phyloP scores from a whole-genome alignment of 345 rosid genomes.

The Mangifera indica region DNA sequence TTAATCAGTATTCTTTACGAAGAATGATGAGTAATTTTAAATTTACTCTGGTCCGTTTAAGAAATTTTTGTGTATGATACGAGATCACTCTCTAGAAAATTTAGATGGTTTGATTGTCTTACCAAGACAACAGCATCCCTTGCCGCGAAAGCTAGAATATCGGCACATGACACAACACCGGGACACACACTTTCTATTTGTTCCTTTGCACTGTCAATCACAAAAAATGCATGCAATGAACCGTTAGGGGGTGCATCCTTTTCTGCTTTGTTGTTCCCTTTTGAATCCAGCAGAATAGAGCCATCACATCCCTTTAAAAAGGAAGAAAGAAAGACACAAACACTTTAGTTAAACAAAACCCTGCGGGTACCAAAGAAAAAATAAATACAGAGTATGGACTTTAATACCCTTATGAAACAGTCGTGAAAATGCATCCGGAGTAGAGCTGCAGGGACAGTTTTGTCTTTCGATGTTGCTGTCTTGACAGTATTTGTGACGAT shows the following conservation, averaged over 20 bases:
- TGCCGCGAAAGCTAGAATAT: slow-evolving; percentile 49
- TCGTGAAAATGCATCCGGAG: slow-evolving; percentile 58
- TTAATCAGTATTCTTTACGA: too few relatives aligned
- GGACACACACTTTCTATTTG: slow-evolving; percentile 42
- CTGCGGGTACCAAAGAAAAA: neutral
- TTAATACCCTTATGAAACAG: slow-evolving; percentile 43
- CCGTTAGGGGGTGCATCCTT: slow-evolving; percentile 46
- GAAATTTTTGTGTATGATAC: too few relatives aligned
- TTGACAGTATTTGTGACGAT: slow-evolving; percentile 32
- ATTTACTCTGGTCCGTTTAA: too few relatives aligned
- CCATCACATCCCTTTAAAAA: slow-evolving; percentile 45
- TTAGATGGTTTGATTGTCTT: slow-evolving; percentile 18
- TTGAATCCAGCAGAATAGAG: slow-evolving; percentile 38
- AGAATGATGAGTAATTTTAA: too few relatives aligned
- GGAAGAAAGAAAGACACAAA: neutral
- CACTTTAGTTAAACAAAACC: neutral
- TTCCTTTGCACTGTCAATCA: slow-evolving; percentile 47
- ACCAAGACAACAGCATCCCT: slow-evolving; percentile 46
- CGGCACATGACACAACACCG: slow-evolving; percentile 49
- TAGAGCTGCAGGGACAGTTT: slow-evolving; percentile 42
- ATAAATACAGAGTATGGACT: neutral
- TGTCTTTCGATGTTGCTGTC: slow-evolving; percentile 34
- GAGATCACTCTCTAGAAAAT: neutral
- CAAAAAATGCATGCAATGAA: slow-evolving; percentile 45
- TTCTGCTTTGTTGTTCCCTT: slow-evolving; percentile 41